Percentiles rank a stretch among this genome's conserved stretches.
These are phyloP conservation scores for Backusella psychrophila DNA, from an alignment of 192 early-diverging fungal species.

Conservation along the genomic window DNA sequence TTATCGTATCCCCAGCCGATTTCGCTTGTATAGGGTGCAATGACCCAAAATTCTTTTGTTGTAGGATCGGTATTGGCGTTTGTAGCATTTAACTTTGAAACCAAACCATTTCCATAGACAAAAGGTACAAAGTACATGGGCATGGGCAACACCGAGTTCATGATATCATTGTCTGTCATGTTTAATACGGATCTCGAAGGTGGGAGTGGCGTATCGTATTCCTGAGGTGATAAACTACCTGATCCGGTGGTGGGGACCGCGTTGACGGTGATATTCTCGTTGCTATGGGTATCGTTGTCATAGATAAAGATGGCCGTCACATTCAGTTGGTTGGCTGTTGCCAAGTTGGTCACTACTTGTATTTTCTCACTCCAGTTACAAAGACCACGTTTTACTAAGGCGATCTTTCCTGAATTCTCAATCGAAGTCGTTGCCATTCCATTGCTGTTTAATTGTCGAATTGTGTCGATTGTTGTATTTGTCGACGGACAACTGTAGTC, in stretches of 20 bases:
- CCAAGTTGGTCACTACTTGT: not conserved
- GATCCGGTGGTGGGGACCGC: not conserved
- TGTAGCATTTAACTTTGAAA: not conserved
- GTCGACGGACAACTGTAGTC: slow-evolving; percentile 5
- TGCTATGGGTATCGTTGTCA: slow-evolving; percentile 17
- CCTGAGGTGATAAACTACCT: not conserved
- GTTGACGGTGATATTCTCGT: not conserved
- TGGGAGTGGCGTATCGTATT: not conserved
- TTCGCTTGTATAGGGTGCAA: not conserved
- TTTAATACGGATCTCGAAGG: not conserved
- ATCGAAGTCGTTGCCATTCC: not conserved
- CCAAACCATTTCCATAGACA: slow-evolving; percentile 17
- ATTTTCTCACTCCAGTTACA: slow-evolving; percentile 30
- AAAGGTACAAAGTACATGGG: slow-evolving; percentile 26
- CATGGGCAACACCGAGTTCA: not conserved
- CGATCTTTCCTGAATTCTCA: slow-evolving; percentile 13
- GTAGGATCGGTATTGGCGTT: not conserved
- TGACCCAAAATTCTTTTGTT: not conserved
- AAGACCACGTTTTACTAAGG: slow-evolving; percentile 19
- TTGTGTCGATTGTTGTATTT: slow-evolving; percentile 1
- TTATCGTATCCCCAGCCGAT: not conserved
- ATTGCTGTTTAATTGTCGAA: slow-evolving; percentile 11
- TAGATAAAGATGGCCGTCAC: slow-evolving; percentile 20
- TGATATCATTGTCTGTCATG: slow-evolving; percentile 30
- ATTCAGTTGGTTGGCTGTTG: not conserved